Conservation (phyloP, 805 yeast genomes). For the Hanseniaspora occidentalis region DNA sequence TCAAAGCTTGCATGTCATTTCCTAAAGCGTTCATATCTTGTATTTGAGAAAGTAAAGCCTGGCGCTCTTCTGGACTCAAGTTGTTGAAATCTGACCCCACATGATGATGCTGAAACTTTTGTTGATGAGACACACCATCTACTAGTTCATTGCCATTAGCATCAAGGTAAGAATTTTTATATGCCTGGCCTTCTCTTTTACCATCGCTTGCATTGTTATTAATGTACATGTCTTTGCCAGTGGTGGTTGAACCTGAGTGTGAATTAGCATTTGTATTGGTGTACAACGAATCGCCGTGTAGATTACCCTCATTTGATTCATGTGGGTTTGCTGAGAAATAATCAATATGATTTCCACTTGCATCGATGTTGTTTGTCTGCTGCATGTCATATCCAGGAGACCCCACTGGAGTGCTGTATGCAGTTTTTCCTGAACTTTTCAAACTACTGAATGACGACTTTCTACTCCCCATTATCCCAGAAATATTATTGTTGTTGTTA, state of each 20-base stretch:
- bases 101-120: neutral
- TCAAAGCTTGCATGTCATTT: neutral
- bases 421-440: conserved; percentile 13
- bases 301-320: too few relatives aligned
- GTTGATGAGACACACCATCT: neutral
- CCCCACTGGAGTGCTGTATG: conserved; percentile 22
- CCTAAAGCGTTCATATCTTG: neutral
- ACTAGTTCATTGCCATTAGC: conserved; percentile 5
- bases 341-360: conserved; percentile 1
- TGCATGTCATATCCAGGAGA: conserved; percentile 18
- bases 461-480: conserved; percentile 15
- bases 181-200: conserved; percentile 3
- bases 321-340: too few relatives aligned
- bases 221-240: too few relatives aligned
- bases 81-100: neutral
- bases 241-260: too few relatives aligned
- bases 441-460: conserved; percentile 19
- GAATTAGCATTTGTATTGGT: too few relatives aligned
- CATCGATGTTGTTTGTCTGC: conserved; percentile 6
- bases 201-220: too few relatives aligned
- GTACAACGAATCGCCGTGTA: too few relatives aligned
- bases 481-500: conserved; percentile 5
- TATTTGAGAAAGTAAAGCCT: neutral
- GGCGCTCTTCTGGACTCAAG: neutral
- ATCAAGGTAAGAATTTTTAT: conserved; percentile 14